Percentiles rank a stretch among this genome's conserved stretches.
Evolutionary conservation across 768 basidiomycete genomes (phyloP).

Genomic region (Clitopilus passeckerianus): DNA sequence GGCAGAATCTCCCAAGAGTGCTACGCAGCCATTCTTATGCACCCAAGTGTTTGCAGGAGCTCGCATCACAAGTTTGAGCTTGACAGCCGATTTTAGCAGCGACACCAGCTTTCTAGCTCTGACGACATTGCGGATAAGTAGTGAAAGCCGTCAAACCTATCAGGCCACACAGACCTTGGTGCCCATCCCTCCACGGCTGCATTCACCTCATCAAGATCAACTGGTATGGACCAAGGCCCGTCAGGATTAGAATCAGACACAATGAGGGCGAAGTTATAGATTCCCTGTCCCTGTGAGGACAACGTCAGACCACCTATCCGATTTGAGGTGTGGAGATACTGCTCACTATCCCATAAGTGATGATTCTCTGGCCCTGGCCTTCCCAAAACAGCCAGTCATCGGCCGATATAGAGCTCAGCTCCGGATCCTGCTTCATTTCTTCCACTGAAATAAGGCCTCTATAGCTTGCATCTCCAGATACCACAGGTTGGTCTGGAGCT

Average conservation of each 20-base stretch:
- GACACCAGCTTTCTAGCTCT: conserved; percentile 21
- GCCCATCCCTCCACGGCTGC: neutral
- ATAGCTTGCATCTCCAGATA: neutral
- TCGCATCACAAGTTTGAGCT: conserved; percentile 2
- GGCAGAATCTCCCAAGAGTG: conserved; percentile 52
- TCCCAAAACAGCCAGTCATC: neutral
- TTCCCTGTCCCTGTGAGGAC: conserved; percentile 15
- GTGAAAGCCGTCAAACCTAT: conserved; percentile 32
- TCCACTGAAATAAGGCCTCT: conserved; percentile 21
- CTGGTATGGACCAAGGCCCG: conserved; percentile 17
- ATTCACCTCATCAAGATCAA: neutral
- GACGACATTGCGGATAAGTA: conserved; percentile 24
- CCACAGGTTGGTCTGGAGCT: neutral
- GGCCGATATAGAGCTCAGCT: conserved; percentile 12
- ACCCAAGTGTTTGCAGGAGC: conserved; percentile 42
- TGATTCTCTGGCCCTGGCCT: conserved; percentile 24
- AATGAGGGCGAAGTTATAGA: conserved; percentile 27
- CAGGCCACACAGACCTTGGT: conserved; percentile 7
- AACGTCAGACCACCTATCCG: conserved; percentile 9
- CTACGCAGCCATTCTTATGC: conserved; percentile 36
- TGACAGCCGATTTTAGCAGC: conserved; percentile 21
- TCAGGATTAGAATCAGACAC: conserved; percentile 26
- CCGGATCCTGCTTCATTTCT: conserved; percentile 24
- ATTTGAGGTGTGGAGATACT: too few relatives aligned
- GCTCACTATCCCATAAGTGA: conserved; percentile 19